These are phyloP conservation scores for Ceratocystis cacaofunesta DNA, from an alignment of 2,329 filamentous ascomycete species.

Conservation along the genomic window DNA sequence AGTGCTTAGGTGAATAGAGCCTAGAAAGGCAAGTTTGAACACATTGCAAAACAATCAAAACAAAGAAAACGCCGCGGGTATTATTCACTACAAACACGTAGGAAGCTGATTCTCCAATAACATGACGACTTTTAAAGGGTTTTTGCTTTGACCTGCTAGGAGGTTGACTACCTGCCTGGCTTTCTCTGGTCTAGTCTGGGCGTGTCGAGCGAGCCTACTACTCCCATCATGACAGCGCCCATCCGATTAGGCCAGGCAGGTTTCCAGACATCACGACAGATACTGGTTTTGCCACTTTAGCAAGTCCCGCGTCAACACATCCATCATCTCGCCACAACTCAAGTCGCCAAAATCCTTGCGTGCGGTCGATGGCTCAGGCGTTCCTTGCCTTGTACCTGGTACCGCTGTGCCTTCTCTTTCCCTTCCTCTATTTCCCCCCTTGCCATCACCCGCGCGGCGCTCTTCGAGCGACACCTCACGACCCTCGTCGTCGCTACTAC, in stretches of 20 bases:
- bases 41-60: not conserved
- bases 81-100: not conserved
- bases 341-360: conserved; percentile 55
- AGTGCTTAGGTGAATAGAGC: not conserved
- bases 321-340: conserved; percentile 80
- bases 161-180: not conserved
- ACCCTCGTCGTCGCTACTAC: conserved; percentile 26
- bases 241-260: too few relatives aligned
- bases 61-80: conserved; percentile 8
- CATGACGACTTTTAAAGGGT: not conserved
- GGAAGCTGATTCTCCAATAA: not conserved
- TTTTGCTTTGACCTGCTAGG: not conserved
- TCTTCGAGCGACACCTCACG: conserved; percentile 24
- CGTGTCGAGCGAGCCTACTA: too few relatives aligned
- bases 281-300: conserved; percentile 75
- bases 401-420: not conserved
- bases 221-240: too few relatives aligned
- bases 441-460: not conserved
- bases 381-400: not conserved
- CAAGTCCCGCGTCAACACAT: conserved; percentile 62
- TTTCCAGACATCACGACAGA: conserved; percentile 21
- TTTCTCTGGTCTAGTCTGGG: too few relatives aligned
- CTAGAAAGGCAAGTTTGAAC: too few relatives aligned
- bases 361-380: conserved; percentile 9
- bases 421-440: too few relatives aligned